Evolutionary conservation across 2,329 filamentous ascomycete species (phyloP).

Genomic region (Bipolaris cookei): DNA sequence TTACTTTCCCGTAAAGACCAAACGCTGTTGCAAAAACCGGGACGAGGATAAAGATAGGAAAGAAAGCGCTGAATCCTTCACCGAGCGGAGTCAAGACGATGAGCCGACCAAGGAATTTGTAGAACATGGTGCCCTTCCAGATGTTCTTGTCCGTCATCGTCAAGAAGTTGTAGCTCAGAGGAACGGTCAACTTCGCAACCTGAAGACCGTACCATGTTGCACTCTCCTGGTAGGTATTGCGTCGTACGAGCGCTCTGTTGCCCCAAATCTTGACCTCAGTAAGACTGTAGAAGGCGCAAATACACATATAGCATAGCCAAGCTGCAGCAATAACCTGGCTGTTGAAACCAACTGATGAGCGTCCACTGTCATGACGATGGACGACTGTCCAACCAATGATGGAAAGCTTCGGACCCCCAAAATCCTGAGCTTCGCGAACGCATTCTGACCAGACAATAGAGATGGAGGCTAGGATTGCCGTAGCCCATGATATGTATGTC

Average conservation of each 20-base stretch:
- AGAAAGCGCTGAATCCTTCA: constrained; percentile 83
- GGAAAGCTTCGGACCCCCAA: constrained; percentile 68
- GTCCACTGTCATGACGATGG: constrained; percentile 74
- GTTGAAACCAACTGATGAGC: constrained; percentile 80
- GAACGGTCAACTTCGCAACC: constrained; percentile 89
- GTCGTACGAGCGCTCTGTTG: constrained; percentile 84
- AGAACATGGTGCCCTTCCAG: constrained; percentile 82
- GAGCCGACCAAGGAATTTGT: constrained; percentile 79
- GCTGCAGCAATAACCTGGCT: constrained; percentile 82
- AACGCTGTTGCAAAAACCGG: constrained; percentile 87
- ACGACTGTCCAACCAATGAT: constrained; percentile 71
- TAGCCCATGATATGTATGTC: constrained; percentile 67
- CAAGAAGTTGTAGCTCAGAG: constrained; percentile 94
- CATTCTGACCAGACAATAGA: constrained; percentile 94
- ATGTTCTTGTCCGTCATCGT: constrained; percentile 80
- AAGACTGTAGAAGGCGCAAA: constrained; percentile 84
- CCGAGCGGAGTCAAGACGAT: constrained; percentile 85
- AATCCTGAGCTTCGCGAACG: constrained; percentile 74
- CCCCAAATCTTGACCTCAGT: constrained; percentile 98
- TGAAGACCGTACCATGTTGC: constrained; percentile 96
- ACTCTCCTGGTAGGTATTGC: constrained; percentile 90
- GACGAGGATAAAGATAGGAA: constrained; percentile 85
- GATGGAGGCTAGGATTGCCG: constrained; percentile 76
- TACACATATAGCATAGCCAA: constrained; percentile 97
- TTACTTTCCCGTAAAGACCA: constrained; percentile 84